A percentile compares a stretch with the other conserved stretches of the same genome.
Conservation (phyloP, 441 rosid species). For the Flueggea neowawraea region DNA sequence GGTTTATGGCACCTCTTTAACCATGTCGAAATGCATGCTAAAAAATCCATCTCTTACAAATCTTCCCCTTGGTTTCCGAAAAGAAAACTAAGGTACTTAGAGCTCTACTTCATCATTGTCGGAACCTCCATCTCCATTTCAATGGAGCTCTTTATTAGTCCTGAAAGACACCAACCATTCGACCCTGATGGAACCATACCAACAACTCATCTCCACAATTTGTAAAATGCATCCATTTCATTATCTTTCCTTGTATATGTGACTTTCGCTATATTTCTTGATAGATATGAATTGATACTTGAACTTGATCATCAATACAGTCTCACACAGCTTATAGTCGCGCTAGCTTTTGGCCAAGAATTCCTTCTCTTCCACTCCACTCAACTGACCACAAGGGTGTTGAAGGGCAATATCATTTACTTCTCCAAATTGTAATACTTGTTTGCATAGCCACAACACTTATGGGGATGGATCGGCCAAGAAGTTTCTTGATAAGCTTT, state of each 20-base stretch:
- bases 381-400: constrained; percentile 79
- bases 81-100: constrained; percentile 41
- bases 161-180: constrained; percentile 58
- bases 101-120: constrained; percentile 44
- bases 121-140: constrained; percentile 42
- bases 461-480: constrained; percentile 52
- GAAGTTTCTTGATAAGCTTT: constrained; percentile 67
- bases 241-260: constrained; percentile 55
- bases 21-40: constrained; percentile 46
- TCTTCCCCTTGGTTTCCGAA: constrained; percentile 58
- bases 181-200: constrained; percentile 70
- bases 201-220: constrained; percentile 67
- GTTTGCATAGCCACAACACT: constrained; percentile 62
- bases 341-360: constrained; percentile 55
- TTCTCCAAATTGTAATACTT: constrained; percentile 50
- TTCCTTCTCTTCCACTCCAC: constrained; percentile 73
- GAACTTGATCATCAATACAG: constrained; percentile 9
- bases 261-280: constrained; percentile 48
- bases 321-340: constrained; percentile 46
- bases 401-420: constrained; percentile 82
- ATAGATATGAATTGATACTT: constrained; percentile 16
- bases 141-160: constrained; percentile 62
- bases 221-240: constrained; percentile 67
- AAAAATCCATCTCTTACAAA: constrained; percentile 39
- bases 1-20: constrained; percentile 74